Evolutionary conservation across 2,329 filamentous ascomycete species (phyloP), one percentile per base, ranked within the genome.

Genomic region (Pseudogymnoascus sp.): DNA sequence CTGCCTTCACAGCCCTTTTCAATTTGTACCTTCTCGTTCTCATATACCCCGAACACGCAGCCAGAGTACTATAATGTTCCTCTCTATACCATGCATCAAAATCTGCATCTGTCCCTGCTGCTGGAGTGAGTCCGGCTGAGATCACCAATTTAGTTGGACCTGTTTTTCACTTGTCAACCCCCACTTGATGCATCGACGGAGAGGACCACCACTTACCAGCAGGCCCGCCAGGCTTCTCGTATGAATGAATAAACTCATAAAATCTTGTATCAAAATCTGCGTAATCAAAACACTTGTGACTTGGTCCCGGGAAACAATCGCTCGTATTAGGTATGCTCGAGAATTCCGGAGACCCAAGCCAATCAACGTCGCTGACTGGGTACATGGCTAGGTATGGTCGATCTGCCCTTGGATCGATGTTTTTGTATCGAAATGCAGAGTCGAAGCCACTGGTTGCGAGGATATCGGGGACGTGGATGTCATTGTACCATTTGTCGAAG

Each of bases 31-130:
- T 36, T 8, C 63, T 60, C n/a, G 64, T 64, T 5, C 66, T 60
- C 10, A 64, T 31, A 59, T 67, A 66, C 5, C 66, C 66, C 36
- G 60, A 5, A 56, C 62, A 64, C 16, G 61, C 25, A 10, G 66
- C 28, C 8, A 67, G 21, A 4, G 38, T 61, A 4, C 38, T 4
- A 50, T 60, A 62, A 18, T 67, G 66, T 21, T 67, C 66, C 12
- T 67, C 61, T 31, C 64, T 63, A 18, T 67, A 66, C 64, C 62
- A 66, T 12, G 60, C 63, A 42, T 64, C 37, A 38, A 64, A 66
- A 42, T 67, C 64, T 3, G 50, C 59, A 18, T 67, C 64, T 5
- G 62, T 64, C 38, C 61, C 66, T 38, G 34, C 42, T 1, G 56
- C 64, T n/a, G 64, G 62, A 2, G 60, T 62, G n/a, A 64, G 36